Conservation (phyloP, 2,329 filamentous ascomycete genomes). For the Bipolaris victoriae region DNA sequence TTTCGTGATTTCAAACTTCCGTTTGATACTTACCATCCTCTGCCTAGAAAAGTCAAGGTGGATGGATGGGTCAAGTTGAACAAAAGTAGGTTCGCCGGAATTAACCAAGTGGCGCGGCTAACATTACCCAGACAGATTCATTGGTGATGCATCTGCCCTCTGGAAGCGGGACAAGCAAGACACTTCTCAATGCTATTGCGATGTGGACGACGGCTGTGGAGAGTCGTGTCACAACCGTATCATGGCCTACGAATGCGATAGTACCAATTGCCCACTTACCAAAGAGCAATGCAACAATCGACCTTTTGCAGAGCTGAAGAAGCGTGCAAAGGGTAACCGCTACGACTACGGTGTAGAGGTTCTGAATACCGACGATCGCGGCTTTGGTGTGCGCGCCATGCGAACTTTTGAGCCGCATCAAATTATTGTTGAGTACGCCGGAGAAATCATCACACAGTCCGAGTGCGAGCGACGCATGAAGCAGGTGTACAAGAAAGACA, state of each 20-base stretch:
- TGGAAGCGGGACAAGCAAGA: slow-evolving; percentile 83
- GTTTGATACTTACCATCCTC: slow-evolving; percentile 85
- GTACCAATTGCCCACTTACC: slow-evolving; percentile 82
- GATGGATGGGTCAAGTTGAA: slow-evolving; percentile 92
- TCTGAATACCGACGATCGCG: slow-evolving; percentile 85
- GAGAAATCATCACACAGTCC: slow-evolving; percentile 93
- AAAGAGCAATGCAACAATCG: slow-evolving; percentile 81
- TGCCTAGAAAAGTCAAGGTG: slow-evolving; percentile 86
- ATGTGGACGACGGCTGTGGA: slow-evolving; percentile 75
- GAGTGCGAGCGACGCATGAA: slow-evolving; percentile 96
- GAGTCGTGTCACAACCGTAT: slow-evolving; percentile 92
- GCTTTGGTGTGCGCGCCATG: slow-evolving; percentile 90
- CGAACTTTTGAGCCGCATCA: slow-evolving; percentile 85
- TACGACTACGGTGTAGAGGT: slow-evolving; percentile 95
- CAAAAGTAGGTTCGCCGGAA: slow-evolving; percentile 69
- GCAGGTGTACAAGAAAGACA: slow-evolving; percentile 89
- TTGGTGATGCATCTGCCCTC: slow-evolving; percentile 78
- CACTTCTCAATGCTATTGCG: slow-evolving; percentile 67
- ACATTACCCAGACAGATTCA: slow-evolving; percentile 74
- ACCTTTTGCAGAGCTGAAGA: slow-evolving; percentile 79
- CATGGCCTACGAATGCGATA: slow-evolving; percentile 97
- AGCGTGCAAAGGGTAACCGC: slow-evolving; percentile 72
- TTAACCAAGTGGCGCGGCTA: slow-evolving; percentile 20
- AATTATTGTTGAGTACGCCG: slow-evolving; percentile 98
- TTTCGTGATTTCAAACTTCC: slow-evolving; percentile 85